A percentile compares a stretch with the other conserved stretches of the same genome.
Conservation (phyloP, 2,329 filamentous ascomycete species). For the Cladophialophora bantiana region DNA sequence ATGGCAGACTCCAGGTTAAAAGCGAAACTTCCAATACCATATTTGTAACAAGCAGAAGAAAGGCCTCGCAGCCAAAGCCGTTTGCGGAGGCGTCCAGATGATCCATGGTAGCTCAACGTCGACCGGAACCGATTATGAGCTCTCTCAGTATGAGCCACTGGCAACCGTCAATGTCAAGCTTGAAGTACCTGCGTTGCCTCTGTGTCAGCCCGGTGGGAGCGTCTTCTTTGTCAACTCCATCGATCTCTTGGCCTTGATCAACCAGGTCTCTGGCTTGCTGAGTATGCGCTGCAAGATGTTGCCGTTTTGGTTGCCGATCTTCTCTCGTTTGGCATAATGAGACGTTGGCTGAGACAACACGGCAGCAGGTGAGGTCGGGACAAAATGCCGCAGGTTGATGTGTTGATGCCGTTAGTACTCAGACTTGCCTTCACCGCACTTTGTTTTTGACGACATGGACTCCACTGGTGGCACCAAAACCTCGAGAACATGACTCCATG, state of each 20-base stretch:
- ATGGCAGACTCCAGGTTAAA: too few species aligned
- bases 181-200: neutral
- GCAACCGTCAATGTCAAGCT: neutral
- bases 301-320: neutral
- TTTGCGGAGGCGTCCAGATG: too few species aligned
- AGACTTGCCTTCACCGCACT: conserved; percentile 3
- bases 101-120: too few species aligned
- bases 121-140: too few species aligned
- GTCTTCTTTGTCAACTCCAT: neutral
- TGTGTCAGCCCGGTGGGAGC: neutral
- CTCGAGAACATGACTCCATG: neutral
- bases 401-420: neutral
- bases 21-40: too few species aligned
- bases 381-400: neutral
- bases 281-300: neutral
- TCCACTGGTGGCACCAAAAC: neutral
- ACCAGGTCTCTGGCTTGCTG: neutral
- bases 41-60: too few species aligned
- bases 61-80: too few species aligned
- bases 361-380: neutral
- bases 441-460: neutral
- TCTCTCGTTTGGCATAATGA: neutral
- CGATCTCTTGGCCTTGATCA: neutral
- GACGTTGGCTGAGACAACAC: neutral
- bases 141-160: too few species aligned